phyloP scores from a whole-genome alignment of 2,329 filamentous ascomycete genomes.

The Podosphaera leucotricha region DNA sequence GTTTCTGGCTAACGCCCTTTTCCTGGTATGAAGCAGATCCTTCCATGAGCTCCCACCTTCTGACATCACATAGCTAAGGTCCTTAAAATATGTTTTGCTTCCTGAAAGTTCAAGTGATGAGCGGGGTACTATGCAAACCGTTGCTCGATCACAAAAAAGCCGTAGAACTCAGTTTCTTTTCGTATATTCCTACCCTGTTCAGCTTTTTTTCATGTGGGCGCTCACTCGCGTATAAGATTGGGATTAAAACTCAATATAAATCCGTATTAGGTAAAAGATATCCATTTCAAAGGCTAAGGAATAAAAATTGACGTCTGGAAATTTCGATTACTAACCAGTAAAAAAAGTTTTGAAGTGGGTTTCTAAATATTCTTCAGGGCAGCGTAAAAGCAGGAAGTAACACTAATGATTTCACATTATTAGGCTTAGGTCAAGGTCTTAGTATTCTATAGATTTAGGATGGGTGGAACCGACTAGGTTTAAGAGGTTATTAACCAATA shows the following conservation, averaged over 20 bases:
- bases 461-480: no score
- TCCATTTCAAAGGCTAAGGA: not conserved
- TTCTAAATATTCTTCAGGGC: no score
- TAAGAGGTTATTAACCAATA: no score
- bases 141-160: constrained; percentile 66
- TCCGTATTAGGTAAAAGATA: not conserved
- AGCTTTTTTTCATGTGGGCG: constrained; percentile 87
- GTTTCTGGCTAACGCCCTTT: constrained; percentile 83
- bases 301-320: no score
- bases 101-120: constrained; percentile 53
- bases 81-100: constrained; percentile 82
- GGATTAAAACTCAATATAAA: not conserved
- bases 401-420: no score
- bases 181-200: constrained; percentile 81
- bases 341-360: no score
- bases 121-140: constrained; percentile 36
- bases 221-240: constrained; percentile 19
- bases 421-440: no score
- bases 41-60: not conserved
- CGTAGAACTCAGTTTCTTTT: constrained; percentile 81
- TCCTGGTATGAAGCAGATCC: constrained; percentile 40
- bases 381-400: no score
- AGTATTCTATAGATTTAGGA: no score
- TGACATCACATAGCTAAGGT: constrained; percentile 44
- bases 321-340: no score